Conservation (phyloP, 305 asterid genomes). For the Andrographis paniculata region DNA sequence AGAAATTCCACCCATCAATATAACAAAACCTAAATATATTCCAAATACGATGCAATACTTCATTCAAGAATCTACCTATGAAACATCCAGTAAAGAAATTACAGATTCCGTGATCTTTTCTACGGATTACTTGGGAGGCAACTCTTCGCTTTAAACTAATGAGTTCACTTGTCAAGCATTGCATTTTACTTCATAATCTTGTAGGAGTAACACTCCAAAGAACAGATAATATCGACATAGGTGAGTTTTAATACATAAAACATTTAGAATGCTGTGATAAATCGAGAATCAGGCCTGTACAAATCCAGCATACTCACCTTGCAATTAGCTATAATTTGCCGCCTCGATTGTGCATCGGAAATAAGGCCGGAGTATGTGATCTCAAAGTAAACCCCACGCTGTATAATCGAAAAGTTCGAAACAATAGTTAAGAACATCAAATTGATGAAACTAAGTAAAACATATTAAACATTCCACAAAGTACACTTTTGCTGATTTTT, state of each 20-base stretch:
- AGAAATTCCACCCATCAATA: background rate
- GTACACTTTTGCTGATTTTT: too few relatives aligned
- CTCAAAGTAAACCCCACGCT: slow-evolving; percentile 93
- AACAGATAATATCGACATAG: too few relatives aligned
- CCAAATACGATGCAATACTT: background rate
- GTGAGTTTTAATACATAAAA: background rate
- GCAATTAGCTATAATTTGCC: slow-evolving; percentile 63
- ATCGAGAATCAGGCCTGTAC: background rate
- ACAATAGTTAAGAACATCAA: slow-evolving; percentile 7
- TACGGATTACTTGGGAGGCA: too few relatives aligned
- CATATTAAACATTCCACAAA: background rate
- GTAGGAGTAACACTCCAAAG: too few relatives aligned
- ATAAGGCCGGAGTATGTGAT: slow-evolving; percentile 67
- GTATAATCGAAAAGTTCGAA: slow-evolving; percentile 26
- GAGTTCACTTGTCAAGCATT: too few relatives aligned
- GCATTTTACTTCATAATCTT: too few relatives aligned
- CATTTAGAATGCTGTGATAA: background rate
- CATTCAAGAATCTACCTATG: background rate
- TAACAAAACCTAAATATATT: background rate
- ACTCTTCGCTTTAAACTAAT: too few relatives aligned
- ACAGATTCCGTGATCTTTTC: too few relatives aligned
- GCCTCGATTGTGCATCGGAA: slow-evolving; percentile 57
- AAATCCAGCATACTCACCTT: slow-evolving; percentile 39
- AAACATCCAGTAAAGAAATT: background rate
- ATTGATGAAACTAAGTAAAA: background rate